These are phyloP conservation scores for Eimeria falciformis DNA, from an alignment of 169 alveolate genomes.

Conservation along the genomic window DNA sequence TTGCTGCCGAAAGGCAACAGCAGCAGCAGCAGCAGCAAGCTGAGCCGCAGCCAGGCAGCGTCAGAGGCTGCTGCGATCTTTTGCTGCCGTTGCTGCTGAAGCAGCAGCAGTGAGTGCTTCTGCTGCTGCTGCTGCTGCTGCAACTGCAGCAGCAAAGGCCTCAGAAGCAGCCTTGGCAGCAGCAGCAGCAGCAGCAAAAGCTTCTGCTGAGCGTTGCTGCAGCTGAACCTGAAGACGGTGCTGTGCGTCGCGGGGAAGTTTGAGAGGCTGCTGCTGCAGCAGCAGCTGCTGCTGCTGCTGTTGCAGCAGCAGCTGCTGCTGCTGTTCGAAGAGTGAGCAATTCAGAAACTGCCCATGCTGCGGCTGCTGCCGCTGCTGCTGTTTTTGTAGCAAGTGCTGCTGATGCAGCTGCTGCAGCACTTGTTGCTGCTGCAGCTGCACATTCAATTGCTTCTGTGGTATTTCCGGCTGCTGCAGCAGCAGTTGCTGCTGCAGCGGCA, in stretches of 20 bases:
- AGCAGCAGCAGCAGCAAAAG: not conserved
- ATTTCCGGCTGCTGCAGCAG: not conserved
- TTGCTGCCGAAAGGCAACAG: too few species aligned
- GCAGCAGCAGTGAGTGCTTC: too few species aligned
- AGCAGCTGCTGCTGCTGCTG: not conserved
- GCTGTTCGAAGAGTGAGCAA: not conserved
- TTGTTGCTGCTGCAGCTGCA: too few species aligned
- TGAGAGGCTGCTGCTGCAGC: not conserved
- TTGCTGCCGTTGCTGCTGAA: too few species aligned
- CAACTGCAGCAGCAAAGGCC: not conserved
- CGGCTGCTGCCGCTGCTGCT: too few species aligned
- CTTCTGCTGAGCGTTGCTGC: not conserved
- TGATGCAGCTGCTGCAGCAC: too few species aligned
- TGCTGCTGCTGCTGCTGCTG: too few species aligned
- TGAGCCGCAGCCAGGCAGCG: too few species aligned
- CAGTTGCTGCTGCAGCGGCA: not conserved
- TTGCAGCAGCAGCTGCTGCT: not conserved
- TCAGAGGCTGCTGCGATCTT: too few species aligned
- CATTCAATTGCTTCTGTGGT: too few species aligned
- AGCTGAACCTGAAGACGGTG: not conserved
- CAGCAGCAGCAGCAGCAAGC: slow-evolving; percentile 6
- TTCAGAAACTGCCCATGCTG: not conserved
- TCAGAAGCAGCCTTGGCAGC: not conserved
- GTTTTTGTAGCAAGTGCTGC: too few species aligned
- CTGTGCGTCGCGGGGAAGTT: not conserved